A percentile compares a stretch with the other conserved stretches of the same genome.
Conservation (phyloP, 2,329 filamentous ascomycete species). For the Gaeumannomyces tritici region DNA sequence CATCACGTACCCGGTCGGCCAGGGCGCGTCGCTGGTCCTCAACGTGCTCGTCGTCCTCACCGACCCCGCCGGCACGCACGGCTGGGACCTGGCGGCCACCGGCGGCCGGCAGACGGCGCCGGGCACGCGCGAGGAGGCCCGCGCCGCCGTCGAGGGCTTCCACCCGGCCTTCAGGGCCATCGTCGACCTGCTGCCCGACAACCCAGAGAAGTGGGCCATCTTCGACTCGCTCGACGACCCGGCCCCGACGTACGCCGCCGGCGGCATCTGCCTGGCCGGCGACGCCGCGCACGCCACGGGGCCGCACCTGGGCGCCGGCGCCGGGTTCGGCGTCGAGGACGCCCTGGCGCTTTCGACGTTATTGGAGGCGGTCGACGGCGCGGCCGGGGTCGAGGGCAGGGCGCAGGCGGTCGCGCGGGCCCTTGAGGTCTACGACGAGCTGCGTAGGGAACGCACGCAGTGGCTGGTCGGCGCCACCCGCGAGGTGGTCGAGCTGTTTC, state of each 20-base stretch:
- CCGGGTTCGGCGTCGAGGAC: conserved; percentile 47
- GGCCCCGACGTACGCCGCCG: conserved; percentile 28
- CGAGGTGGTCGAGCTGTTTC: conserved; percentile 26
- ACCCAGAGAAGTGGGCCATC: conserved; percentile 43
- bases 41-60: conserved; percentile 43
- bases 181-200: conserved; percentile 33
- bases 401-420: conserved; percentile 14
- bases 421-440: conserved; percentile 25
- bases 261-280: conserved; percentile 37
- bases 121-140: conserved; percentile 28
- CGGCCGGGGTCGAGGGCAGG: not conserved
- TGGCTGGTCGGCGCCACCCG: conserved; percentile 30
- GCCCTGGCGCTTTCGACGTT: conserved; percentile 31
- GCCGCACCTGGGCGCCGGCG: conserved; percentile 46
- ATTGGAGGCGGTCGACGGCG: conserved; percentile 11
- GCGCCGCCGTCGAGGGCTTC: conserved; percentile 29
- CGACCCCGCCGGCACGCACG: conserved; percentile 15
- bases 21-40: conserved; percentile 34
- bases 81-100: conserved; percentile 5
- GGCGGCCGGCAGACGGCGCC: conserved; percentile 20
- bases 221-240: conserved; percentile 40
- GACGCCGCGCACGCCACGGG: conserved; percentile 47
- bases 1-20: conserved; percentile 51
- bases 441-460: conserved; percentile 29
- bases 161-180: conserved; percentile 25